Conservation (phyloP, 129 eudicot genomes). For the Centaurea solstitialis region DNA sequence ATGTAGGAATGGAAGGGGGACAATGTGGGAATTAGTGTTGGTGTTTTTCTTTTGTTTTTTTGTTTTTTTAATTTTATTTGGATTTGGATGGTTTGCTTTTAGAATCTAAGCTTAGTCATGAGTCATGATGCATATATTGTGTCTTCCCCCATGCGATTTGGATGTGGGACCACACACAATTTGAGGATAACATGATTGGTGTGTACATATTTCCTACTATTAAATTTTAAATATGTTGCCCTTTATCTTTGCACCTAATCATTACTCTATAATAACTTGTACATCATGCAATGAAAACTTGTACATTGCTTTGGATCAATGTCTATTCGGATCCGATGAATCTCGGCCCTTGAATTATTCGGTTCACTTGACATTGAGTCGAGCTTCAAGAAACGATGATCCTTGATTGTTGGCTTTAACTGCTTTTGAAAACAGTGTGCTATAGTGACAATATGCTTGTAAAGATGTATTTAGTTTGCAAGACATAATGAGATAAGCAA, state of each 20-base stretch:
- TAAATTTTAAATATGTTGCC: conserved; percentile 16
- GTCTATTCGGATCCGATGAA: background rate
- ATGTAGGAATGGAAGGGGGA: conserved; percentile 48
- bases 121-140: conserved; percentile 40
- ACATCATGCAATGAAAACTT: background rate
- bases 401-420: background rate
- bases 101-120: conserved; percentile 41
- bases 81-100: conserved; percentile 41
- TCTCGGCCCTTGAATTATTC: background rate
- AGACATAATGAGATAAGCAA: background rate
- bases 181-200: conserved; percentile 41
- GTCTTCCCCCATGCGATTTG: conserved; percentile 43
- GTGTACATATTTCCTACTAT: conserved; percentile 34
- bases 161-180: conserved; percentile 47
- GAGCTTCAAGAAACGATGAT: background rate
- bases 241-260: conserved; percentile 26
- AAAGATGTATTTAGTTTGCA: background rate
- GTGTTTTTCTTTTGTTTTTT: conserved; percentile 21
- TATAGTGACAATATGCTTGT: background rate
- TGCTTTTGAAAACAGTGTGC: background rate
- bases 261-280: background rate
- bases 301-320: background rate
- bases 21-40: conserved; percentile 34
- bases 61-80: conserved; percentile 13
- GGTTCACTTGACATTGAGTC: background rate